Evolutionary conservation across 495 filamentous ascomycete genomes (phyloP), one percentile per base, ranked within the genome.

Genomic region (Neurospora pannonica): DNA sequence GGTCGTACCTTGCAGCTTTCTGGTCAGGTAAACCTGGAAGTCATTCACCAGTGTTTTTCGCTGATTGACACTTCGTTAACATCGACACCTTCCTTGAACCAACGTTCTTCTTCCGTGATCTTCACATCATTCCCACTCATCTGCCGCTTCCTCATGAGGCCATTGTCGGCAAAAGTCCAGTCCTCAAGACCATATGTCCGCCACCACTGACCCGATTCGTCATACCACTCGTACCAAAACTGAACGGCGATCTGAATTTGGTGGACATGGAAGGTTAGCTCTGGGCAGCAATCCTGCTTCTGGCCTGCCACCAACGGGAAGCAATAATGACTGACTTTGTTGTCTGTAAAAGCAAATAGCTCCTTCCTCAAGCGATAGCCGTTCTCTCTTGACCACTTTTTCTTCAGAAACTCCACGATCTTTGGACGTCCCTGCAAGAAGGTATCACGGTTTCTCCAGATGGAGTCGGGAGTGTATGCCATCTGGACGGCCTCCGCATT

Each of bases 171-270:
- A 83, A 94, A 97, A 0, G 94, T 97, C 95, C 94, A 97, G 79
- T 97, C 92, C 83, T 97, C 94, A 34, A 97, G 86, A 0, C 95
- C 94, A 80, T 97, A 97, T 60, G 92, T 95, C 21, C 94, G 87
- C 88, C 92, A 97, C 94, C 94, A 98, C 77, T 92, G 90, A 78
- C 93, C 91, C 1, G 86, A 74, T 7, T 81, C 82, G 78, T 97
- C 93, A 72, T 90, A 88, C 82, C 89, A 97, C 81, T 97, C 94
- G 75, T 97, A 97, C 94, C 94, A 97, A 81, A 97, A 97, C 82
- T 97, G 92, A 48, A 96, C 93, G 1, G 92, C 93, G 77, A 95
- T 97, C 83, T 87, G 73, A 5, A 11, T 39, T 31, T 40, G 4
- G 38, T 19, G 15, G 54, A 67, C 28, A 67, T 3, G 7, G 15